Evolutionary conservation across 1,284 basidiomycete genomes (phyloP).

Genomic region (Ustilago cynodontis): DNA sequence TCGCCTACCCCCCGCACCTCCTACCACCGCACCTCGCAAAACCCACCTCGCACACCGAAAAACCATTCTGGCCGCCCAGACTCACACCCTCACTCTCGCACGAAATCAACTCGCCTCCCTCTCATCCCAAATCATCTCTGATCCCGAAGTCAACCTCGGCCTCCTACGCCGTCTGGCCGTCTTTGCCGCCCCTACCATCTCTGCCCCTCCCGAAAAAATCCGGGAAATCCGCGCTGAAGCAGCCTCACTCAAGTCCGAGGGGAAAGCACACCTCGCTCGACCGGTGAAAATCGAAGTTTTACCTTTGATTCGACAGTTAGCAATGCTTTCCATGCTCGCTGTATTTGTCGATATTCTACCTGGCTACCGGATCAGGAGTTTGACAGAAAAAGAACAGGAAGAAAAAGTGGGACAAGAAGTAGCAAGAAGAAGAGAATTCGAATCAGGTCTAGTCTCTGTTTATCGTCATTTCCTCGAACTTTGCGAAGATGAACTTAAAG

Average conservation of each 20-base stretch:
- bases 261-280: constrained; percentile 42
- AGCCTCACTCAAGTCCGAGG: constrained; percentile 71
- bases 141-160: constrained; percentile 65
- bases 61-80: constrained; percentile 10
- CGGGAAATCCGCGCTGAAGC: constrained; percentile 32
- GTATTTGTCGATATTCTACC: constrained; percentile 97
- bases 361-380: constrained; percentile 80
- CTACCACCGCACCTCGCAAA: constrained; percentile 16
- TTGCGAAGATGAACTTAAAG: constrained; percentile 84
- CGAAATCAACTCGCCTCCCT: constrained; percentile 68
- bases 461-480: constrained; percentile 90
- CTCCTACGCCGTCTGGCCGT: constrained; percentile 57
- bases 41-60: constrained; percentile 14
- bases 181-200: constrained; percentile 45
- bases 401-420: constrained; percentile 97
- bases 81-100: constrained; percentile 47
- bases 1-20: constrained; percentile 17
- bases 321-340: constrained; percentile 89
- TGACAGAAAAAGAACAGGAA: constrained; percentile 89
- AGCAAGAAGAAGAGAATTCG: constrained; percentile 89
- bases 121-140: constrained; percentile 62
- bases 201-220: constrained; percentile 50
- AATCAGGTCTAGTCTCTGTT: constrained; percentile 89
- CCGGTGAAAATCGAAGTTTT: constrained; percentile 75
- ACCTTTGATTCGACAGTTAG: constrained; percentile 83